Percentiles rank a stretch among this genome's conserved stretches.
Evolutionary conservation across 768 basidiomycete species (phyloP).

Genomic region (Trametes villosa): DNA sequence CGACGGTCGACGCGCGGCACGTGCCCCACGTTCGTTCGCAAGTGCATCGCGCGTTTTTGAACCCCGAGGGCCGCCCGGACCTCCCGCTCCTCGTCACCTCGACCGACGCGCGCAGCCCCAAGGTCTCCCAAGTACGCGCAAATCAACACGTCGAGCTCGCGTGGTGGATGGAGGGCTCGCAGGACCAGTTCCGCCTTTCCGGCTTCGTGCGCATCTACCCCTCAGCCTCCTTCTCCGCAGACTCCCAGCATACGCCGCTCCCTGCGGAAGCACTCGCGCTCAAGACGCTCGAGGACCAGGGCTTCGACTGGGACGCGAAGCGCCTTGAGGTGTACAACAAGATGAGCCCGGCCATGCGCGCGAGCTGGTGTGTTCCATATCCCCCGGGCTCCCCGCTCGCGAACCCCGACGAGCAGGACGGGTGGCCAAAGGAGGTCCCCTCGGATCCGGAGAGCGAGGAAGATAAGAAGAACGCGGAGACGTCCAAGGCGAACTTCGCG

Average conservation of each 20-base stretch:
- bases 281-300: slow-evolving; percentile 22
- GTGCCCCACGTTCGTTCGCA: slow-evolving; percentile 68
- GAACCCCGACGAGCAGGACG: slow-evolving; percentile 58
- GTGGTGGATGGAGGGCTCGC: slow-evolving; percentile 73
- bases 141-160: slow-evolving; percentile 59
- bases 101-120: slow-evolving; percentile 76
- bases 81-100: slow-evolving; percentile 67
- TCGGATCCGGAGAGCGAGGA: slow-evolving; percentile 47
- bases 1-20: slow-evolving; percentile 51
- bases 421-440: slow-evolving; percentile 63
- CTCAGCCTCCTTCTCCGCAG: slow-evolving; percentile 42
- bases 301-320: slow-evolving; percentile 69
- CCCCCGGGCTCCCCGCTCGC: slow-evolving; percentile 59
- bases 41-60: slow-evolving; percentile 63
- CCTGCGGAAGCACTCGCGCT: slow-evolving; percentile 17
- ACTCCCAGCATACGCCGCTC: slow-evolving; percentile 24
- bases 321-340: slow-evolving; percentile 60
- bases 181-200: slow-evolving; percentile 75
- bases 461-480: slow-evolving; percentile 50
- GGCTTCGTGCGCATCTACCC: slow-evolving; percentile 64
- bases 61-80: slow-evolving; percentile 43
- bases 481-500: slow-evolving; percentile 69
- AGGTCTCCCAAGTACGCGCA: slow-evolving; percentile 58
- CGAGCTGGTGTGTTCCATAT: slow-evolving; percentile 68
- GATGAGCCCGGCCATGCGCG: slow-evolving; percentile 67